phyloP scores from a whole-genome alignment of 768 basidiomycete species.

The Mrakia hoshinonis region DNA sequence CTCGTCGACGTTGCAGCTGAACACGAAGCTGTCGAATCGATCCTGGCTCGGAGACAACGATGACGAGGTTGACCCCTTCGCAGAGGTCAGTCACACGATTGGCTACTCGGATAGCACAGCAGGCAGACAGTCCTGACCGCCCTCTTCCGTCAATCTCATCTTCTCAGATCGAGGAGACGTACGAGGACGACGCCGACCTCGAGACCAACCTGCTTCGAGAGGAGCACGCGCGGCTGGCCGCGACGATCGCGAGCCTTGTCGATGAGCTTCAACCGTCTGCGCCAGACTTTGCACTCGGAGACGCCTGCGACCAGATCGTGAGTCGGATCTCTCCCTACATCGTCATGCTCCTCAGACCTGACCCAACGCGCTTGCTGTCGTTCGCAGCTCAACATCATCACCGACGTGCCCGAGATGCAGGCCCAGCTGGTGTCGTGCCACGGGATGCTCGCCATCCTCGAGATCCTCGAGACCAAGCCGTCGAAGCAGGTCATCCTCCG shows the following conservation, averaged over 20 bases:
- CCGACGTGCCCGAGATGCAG: conserved; percentile 75
- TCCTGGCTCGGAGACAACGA: conserved; percentile 83
- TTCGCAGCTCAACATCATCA: conserved; percentile 60
- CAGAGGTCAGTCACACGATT: conserved; percentile 54
- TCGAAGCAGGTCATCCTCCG: conserved; percentile 78
- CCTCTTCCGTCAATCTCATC: too few species aligned
- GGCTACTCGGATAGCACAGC: too few species aligned
- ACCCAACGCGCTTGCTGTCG: background rate
- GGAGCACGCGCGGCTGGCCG: conserved; percentile 79
- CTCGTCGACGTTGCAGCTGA: conserved; percentile 61
- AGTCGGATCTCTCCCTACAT: background rate
- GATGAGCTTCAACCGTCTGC: conserved; percentile 75
- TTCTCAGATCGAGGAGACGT: conserved; percentile 77
- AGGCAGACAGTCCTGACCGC: too few species aligned
- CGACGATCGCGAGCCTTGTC: conserved; percentile 69
- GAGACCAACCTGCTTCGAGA: conserved; percentile 88
- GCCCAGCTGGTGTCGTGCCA: conserved; percentile 80
- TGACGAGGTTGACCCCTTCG: conserved; percentile 94
- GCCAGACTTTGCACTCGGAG: conserved; percentile 62
- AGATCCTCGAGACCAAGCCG: conserved; percentile 79
- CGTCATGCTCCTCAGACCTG: background rate
- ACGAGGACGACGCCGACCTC: conserved; percentile 71
- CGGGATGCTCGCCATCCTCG: conserved; percentile 88
- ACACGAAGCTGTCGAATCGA: conserved; percentile 74
- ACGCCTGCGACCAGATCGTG: conserved; percentile 81